These are phyloP conservation scores for Fraxinus excelsior DNA, from an alignment of 257 asterid genomes.

Conservation along the genomic window DNA sequence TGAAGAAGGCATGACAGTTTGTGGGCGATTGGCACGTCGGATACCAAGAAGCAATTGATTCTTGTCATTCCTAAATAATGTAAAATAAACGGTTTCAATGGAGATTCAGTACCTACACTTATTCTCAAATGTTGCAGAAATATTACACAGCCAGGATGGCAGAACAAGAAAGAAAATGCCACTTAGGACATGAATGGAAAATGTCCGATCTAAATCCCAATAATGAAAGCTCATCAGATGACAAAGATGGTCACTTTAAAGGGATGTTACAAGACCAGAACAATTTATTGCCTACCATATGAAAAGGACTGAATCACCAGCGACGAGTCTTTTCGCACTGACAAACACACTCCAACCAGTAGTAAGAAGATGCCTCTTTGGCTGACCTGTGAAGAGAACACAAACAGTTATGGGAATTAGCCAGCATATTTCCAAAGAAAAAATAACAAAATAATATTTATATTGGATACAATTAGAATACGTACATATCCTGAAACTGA, in stretches of 20 bases:
- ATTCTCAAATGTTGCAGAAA: background rate
- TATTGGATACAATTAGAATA: no score
- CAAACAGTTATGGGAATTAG: background rate
- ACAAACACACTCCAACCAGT: constrained; percentile 89
- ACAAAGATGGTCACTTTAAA: no score
- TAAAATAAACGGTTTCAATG: background rate
- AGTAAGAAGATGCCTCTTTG: constrained; percentile 83
- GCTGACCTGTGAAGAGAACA: constrained; percentile 61
- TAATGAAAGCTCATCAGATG: no score
- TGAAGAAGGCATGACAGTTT: constrained; percentile 78
- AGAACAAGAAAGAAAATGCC: background rate
- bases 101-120: background rate
- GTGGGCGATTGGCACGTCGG: constrained; percentile 74
- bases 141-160: background rate
- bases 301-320: constrained; percentile 84
- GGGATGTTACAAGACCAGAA: background rate
- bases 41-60: constrained; percentile 78
- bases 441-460: no score
- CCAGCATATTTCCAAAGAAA: background rate
- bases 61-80: constrained; percentile 64
- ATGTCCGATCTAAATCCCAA: no score
- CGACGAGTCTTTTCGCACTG: constrained; percentile 80
- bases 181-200: no score
- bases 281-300: constrained; percentile 53
- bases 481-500: no score